Conservation (phyloP, 192 early-diverging fungal genomes). For the Backusella psychrophila region DNA sequence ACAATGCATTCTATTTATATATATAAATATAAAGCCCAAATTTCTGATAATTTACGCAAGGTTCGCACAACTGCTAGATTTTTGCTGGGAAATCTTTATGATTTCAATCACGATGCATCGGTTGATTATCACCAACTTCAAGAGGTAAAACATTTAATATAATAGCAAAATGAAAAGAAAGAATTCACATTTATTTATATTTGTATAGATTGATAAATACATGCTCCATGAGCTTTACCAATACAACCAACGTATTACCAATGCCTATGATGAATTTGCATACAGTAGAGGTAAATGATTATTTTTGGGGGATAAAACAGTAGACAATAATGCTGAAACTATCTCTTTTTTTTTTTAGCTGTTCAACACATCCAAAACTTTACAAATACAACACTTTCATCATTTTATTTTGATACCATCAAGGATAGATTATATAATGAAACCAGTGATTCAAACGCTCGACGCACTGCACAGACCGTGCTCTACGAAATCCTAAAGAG, state of each 20-base stretch:
- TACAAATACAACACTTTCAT: slow-evolving; percentile 62
- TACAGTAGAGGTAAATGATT: slow-evolving; percentile 54
- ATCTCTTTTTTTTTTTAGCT: slow-evolving; percentile 34
- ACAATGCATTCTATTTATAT: background rate
- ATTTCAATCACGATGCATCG: slow-evolving; percentile 42
- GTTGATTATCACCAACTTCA: slow-evolving; percentile 53
- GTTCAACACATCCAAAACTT: slow-evolving; percentile 66
- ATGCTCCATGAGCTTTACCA: slow-evolving; percentile 67
- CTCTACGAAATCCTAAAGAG: slow-evolving; percentile 59
- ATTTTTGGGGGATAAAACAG: too few species aligned
- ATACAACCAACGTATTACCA: slow-evolving; percentile 51
- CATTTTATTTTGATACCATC: slow-evolving; percentile 79
- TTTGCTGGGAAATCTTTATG: slow-evolving; percentile 72
- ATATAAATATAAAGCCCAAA: slow-evolving; percentile 35
- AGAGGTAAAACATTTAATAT: slow-evolving; percentile 21
- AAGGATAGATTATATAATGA: slow-evolving; percentile 78
- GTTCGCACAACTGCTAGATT: slow-evolving; percentile 74
- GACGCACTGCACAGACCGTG: slow-evolving; percentile 65
- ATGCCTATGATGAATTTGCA: slow-evolving; percentile 57
- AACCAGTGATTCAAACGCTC: slow-evolving; percentile 28
- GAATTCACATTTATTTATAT: background rate
- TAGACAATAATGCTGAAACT: background rate
- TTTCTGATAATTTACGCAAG: slow-evolving; percentile 69
- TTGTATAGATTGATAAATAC: slow-evolving; percentile 46
- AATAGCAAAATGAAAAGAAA: background rate